Evolutionary conservation across 345 rosid species (phyloP), one percentile per base, ranked within the genome.

Genomic region (Citrus maxima): DNA sequence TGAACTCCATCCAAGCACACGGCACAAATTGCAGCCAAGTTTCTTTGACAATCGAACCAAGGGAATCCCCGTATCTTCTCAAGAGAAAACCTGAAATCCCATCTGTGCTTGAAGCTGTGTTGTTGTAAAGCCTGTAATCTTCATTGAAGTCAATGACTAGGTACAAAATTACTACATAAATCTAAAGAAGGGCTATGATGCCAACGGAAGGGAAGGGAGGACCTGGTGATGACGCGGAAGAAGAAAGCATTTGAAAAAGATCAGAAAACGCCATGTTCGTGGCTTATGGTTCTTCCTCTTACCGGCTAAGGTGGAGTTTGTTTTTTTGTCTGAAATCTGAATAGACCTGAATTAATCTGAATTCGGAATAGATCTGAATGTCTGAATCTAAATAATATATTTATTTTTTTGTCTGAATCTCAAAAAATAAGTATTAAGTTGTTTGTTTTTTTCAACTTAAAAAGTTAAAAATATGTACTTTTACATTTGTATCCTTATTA

Each of bases 1-100:
- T 60, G 74, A 22, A 85, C 75, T 28, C 38, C 69, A 14, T 87
- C 85, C 67, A 80, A 80, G 80, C 88, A 83, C 9, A 85, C 79
- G 4, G 58, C 81, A 25, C 87, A 82, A 4, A 7, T 18, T 5
- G 30, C 25, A 5, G 72, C 9, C 4, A 28, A 14, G 4, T 71
- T 74, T 0, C 18, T 74, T 35, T 62, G 28, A 6, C 46, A 78
- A 34, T 77, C 16, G 30, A 85, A 83, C 76, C 82, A 72, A 18
- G 87, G 87, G 67, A 80, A 77, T 13, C 73, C 78, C 7, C 70
- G 12, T 35, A 68, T 51, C 54, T 80, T 81, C 46, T 75, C 72
- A 1, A 21, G 6, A 3, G 88, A 80, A 85, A 63, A 24, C 82
- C 78, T 0, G 70, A 64, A 1, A 27, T n/a, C 59, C 62, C 40